phyloP scores from a whole-genome alignment of 2,329 filamentous ascomycete genomes.

The Monilinia fructigena region DNA sequence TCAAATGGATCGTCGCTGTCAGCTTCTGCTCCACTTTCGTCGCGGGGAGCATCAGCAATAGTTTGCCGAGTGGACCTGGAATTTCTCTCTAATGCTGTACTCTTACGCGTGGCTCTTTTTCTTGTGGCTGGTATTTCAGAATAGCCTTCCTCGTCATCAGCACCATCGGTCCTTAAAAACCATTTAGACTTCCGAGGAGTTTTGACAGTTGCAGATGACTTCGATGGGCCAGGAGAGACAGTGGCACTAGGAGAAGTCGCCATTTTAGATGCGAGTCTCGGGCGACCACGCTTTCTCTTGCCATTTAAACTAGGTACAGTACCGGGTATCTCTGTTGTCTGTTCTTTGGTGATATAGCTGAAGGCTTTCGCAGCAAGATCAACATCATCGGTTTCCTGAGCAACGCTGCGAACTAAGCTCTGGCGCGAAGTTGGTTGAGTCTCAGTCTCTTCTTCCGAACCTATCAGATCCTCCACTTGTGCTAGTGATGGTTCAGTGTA shows the following conservation, averaged over 20 bases:
- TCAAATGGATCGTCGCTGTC: slow-evolving; percentile 11
- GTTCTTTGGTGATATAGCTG: slow-evolving; percentile 26
- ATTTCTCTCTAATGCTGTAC: not conserved
- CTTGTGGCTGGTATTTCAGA: slow-evolving; percentile 4
- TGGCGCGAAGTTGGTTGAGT: not conserved
- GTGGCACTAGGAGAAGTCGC: not conserved
- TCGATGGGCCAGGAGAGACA: not conserved
- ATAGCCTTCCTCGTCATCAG: slow-evolving; percentile 24
- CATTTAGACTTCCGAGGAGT: slow-evolving; percentile 34
- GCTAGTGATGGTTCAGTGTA: slow-evolving; percentile 32
- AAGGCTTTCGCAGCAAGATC: slow-evolving; percentile 34
- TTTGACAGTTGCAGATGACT: slow-evolving; percentile 27
- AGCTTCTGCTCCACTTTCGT: not conserved
- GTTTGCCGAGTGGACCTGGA: not conserved
- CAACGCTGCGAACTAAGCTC: slow-evolving; percentile 15
- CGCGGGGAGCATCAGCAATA: not conserved
- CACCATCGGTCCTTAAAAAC: slow-evolving; percentile 35
- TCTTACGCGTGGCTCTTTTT: slow-evolving; percentile 5
- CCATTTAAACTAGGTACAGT: slow-evolving; percentile 21
- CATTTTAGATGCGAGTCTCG: slow-evolving; percentile 10
- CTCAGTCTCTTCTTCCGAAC: slow-evolving; percentile 13
- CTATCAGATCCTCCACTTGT: slow-evolving; percentile 29
- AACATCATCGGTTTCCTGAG: slow-evolving; percentile 22
- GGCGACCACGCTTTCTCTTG: slow-evolving; percentile 26
- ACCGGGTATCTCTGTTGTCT: not conserved